Percentiles rank a stretch among this genome's conserved stretches.
These are phyloP conservation scores for Macaranga tanarius DNA, from an alignment of 441 rosid species.

Conservation along the genomic window DNA sequence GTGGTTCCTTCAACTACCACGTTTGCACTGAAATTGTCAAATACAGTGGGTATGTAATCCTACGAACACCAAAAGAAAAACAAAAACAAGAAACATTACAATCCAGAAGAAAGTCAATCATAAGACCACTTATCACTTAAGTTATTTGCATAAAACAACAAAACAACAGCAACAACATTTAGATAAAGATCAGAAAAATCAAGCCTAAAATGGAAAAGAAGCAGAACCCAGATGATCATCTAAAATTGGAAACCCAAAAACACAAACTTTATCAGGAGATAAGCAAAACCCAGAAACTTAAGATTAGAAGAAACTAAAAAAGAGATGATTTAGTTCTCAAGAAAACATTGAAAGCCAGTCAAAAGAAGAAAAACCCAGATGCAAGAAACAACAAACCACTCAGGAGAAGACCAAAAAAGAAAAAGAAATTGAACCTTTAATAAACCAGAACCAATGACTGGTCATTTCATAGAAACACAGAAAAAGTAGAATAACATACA, in stretches of 20 bases:
- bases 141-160: background rate
- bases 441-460: constrained; percentile 18
- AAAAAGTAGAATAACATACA: constrained; percentile 41
- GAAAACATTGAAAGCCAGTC: constrained; percentile 19
- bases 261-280: constrained; percentile 6
- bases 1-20: constrained; percentile 88
- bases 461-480: constrained; percentile 14
- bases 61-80: constrained; percentile 25
- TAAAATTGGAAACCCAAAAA: constrained; percentile 13
- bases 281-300: constrained; percentile 18
- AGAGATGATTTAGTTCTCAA: constrained; percentile 11
- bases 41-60: constrained; percentile 98
- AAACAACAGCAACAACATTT: background rate
- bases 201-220: constrained; percentile 1
- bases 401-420: constrained; percentile 2
- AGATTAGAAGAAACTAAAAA: constrained; percentile 15
- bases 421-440: constrained; percentile 13
- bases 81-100: constrained; percentile 7
- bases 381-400: constrained; percentile 26
- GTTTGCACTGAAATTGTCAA: constrained; percentile 98
- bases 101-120: background rate
- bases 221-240: constrained; percentile 13
- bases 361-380: constrained; percentile 44
- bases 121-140: background rate
- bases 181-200: background rate